Evolutionary conservation across 441 rosid species (phyloP).

Genomic region (Erodium trifolium): DNA sequence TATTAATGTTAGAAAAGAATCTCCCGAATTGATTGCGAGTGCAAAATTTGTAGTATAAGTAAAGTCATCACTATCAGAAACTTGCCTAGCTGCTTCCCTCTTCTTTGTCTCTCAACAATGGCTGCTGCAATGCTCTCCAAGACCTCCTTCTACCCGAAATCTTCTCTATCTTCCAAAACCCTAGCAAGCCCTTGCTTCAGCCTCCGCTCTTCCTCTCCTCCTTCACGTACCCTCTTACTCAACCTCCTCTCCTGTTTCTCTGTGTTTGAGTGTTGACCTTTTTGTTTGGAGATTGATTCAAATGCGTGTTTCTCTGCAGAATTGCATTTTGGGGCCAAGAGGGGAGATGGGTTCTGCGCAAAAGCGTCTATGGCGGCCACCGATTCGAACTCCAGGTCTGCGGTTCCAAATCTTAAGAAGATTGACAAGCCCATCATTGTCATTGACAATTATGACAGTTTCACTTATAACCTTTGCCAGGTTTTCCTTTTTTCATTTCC

Average conservation of each 20-base stretch:
- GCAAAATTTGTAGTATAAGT: neutral
- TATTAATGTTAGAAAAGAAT: neutral
- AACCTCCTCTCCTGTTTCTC: neutral
- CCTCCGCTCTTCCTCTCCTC: neutral
- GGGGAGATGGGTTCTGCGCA: conserved; percentile 27
- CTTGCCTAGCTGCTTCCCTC: neutral
- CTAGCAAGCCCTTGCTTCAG: neutral
- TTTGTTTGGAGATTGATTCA: neutral
- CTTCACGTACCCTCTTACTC: neutral
- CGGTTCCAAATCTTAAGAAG: conserved; percentile 19
- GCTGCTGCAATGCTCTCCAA: neutral
- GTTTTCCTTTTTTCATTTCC: conserved; percentile 23
- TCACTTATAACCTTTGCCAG: conserved; percentile 95
- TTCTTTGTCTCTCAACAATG: neutral
- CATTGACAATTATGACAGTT: conserved; percentile 91
- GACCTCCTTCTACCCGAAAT: neutral
- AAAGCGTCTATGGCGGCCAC: conserved; percentile 33
- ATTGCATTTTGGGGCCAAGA: conserved; percentile 28
- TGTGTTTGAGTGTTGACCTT: neutral
- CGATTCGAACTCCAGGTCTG: conserved; percentile 27
- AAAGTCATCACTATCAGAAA: neutral
- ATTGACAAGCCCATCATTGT: conserved; percentile 55
- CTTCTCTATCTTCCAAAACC: neutral
- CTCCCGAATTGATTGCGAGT: neutral
- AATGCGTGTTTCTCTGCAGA: conserved; percentile 26